Conservation (phyloP, 176 grass and related monocot species). For the Luzula sylvatica region DNA sequence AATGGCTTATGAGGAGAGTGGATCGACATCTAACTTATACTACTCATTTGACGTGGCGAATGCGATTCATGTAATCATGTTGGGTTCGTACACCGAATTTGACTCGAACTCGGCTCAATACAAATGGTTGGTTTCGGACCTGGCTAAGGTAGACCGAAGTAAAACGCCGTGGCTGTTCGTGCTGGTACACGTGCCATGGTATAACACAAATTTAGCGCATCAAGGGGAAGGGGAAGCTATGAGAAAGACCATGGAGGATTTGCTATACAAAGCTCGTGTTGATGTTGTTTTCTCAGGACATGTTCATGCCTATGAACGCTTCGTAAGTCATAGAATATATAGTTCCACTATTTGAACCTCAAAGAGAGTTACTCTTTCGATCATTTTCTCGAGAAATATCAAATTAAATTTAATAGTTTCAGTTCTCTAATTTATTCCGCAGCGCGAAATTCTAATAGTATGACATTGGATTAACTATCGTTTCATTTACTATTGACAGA, state of each 20-base stretch:
- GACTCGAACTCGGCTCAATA: slow-evolving; percentile 48
- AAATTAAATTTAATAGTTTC: background rate
- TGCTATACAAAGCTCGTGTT: slow-evolving; percentile 51
- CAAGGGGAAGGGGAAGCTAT: slow-evolving; percentile 71
- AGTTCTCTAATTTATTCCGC: too few species aligned
- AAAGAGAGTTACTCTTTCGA: background rate
- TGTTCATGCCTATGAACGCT: slow-evolving; percentile 90
- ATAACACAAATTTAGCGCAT: slow-evolving; percentile 82
- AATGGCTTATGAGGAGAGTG: slow-evolving; percentile 78
- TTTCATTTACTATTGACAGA: slow-evolving; percentile 19
- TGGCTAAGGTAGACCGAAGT: slow-evolving; percentile 53
- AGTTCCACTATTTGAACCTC: background rate
- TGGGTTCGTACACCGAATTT: slow-evolving; percentile 58
- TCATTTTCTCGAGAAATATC: background rate
- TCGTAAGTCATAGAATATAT: slow-evolving; percentile 55
- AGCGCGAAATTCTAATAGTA: too few species aligned
- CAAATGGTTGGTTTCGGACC: slow-evolving; percentile 57
- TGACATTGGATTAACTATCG: background rate
- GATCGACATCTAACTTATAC: slow-evolving; percentile 66
- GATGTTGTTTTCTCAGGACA: slow-evolving; percentile 80
- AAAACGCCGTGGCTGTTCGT: slow-evolving; percentile 59
- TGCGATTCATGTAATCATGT: slow-evolving; percentile 66
- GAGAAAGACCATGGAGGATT: slow-evolving; percentile 62
- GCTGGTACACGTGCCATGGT: slow-evolving; percentile 75
- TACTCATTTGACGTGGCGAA: slow-evolving; percentile 71